Percentiles rank a stretch among this genome's conserved stretches.
phyloP scores from a whole-genome alignment of 805 yeast genomes.

The Isabelozyma heimii region DNA sequence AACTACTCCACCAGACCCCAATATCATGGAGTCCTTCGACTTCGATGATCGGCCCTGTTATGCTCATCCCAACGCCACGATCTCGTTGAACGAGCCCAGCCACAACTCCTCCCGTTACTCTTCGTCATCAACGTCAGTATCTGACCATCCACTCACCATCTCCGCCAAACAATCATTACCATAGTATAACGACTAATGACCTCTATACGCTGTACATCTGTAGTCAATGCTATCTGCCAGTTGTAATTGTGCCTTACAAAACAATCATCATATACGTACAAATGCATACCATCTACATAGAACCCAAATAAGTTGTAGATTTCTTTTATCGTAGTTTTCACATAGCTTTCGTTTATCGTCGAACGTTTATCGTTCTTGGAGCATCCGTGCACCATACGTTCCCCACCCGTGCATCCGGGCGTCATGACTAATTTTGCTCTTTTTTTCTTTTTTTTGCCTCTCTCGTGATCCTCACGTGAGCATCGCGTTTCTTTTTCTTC shows the following conservation, averaged over 20 bases:
- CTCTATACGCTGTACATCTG: not conserved
- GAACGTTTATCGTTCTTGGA: too few species aligned
- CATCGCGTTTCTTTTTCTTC: constrained; percentile 1
- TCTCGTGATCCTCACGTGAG: not conserved
- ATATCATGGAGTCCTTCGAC: constrained; percentile 10
- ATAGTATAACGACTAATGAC: not conserved
- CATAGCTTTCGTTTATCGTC: too few species aligned
- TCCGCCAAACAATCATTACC: not conserved
- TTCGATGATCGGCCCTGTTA: constrained; percentile 38
- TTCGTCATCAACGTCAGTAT: constrained; percentile 3
- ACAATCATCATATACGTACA: too few species aligned
- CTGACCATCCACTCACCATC: not conserved
- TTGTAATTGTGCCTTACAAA: too few species aligned
- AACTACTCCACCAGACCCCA: constrained; percentile 25
- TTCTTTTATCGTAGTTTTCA: too few species aligned
- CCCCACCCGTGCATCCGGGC: too few species aligned
- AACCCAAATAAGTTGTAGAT: too few species aligned
- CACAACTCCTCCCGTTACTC: not conserved
- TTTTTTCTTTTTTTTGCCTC: constrained; percentile 1
- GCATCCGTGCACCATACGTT: too few species aligned
- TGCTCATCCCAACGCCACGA: constrained; percentile 44
- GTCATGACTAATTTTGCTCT: not conserved
- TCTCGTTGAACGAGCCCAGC: constrained; percentile 15
- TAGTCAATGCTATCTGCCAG: too few species aligned
- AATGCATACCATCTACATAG: too few species aligned